Conservation (phyloP, 768 basidiomycete species). For the Neoboletus magnificus region DNA sequence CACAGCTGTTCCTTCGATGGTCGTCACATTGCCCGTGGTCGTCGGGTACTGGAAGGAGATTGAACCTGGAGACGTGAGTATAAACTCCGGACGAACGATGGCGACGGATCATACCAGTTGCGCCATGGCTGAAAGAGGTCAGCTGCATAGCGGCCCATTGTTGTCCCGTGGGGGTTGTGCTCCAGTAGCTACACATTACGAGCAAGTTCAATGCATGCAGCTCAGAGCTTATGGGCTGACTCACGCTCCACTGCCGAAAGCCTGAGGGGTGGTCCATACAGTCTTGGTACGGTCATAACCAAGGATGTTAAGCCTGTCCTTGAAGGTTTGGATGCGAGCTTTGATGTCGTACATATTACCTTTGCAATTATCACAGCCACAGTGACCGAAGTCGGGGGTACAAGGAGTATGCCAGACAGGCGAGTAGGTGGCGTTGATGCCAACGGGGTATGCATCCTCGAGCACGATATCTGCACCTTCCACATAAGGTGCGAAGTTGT, state of each 20-base stretch:
- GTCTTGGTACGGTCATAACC: conserved; percentile 65
- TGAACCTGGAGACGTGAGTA: conserved; percentile 16
- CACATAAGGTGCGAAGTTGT: conserved; percentile 55
- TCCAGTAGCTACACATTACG: conserved; percentile 24
- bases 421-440: conserved; percentile 63
- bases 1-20: conserved; percentile 21
- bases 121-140: conserved; percentile 27
- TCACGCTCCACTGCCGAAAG: conserved; percentile 54
- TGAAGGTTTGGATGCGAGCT: conserved; percentile 62
- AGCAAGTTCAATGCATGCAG: neutral
- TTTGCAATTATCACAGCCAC: conserved; percentile 69
- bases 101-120: conserved; percentile 13
- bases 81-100: neutral
- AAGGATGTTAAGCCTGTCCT: conserved; percentile 52
- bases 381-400: conserved; percentile 64
- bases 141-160: conserved; percentile 27
- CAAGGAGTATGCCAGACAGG: conserved; percentile 58
- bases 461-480: conserved; percentile 66
- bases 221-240: neutral
- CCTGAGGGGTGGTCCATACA: conserved; percentile 79
- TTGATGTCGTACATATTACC: conserved; percentile 65
- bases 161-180: conserved; percentile 26
- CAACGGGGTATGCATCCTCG: conserved; percentile 41
- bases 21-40: conserved; percentile 15
- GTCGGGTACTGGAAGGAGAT: conserved; percentile 30